phyloP scores from a whole-genome alignment of 345 rosid genomes.

The Camelina neglecta region DNA sequence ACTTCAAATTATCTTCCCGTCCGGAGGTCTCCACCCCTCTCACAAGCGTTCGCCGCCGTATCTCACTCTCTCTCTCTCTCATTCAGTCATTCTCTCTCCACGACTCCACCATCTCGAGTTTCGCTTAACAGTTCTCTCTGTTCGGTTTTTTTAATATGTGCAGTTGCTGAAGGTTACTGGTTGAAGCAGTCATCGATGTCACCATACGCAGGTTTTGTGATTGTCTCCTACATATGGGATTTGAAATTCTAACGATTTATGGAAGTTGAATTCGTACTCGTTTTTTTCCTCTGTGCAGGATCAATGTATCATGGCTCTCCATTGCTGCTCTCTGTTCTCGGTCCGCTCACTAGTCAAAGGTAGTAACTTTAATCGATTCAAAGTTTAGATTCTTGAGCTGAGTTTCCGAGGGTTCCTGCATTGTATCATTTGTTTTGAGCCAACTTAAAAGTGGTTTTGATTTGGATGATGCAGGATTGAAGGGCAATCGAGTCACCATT shows the following conservation, averaged over 20 bases:
- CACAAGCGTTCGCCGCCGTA: conserved; percentile 8
- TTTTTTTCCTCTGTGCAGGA: neutral
- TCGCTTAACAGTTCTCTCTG: neutral
- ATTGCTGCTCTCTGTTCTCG: conserved; percentile 9
- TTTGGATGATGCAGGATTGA: neutral
- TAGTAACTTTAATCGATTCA: neutral
- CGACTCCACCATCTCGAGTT: neutral
- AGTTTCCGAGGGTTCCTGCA: neutral
- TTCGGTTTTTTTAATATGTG: neutral
- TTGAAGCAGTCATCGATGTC: conserved; percentile 75
- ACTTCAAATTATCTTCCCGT: neutral
- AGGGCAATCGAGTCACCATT: neutral
- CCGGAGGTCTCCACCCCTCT: conserved; percentile 12
- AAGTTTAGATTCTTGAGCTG: neutral
- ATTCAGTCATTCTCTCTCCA: too few relatives aligned
- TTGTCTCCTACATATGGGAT: neutral
- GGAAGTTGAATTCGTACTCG: neutral
- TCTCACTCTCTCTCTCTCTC: neutral
- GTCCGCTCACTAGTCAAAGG: neutral
- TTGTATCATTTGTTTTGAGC: neutral
- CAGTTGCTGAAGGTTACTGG: conserved; percentile 90
- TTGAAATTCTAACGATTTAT: neutral
- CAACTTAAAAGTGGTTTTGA: neutral
- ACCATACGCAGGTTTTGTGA: conserved; percentile 63
- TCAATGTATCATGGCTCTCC: conserved; percentile 10